Percentiles rank a stretch among this genome's conserved stretches.
Conservation (phyloP, 2,329 filamentous ascomycete genomes). For the Hymenoscyphus linearis region DNA sequence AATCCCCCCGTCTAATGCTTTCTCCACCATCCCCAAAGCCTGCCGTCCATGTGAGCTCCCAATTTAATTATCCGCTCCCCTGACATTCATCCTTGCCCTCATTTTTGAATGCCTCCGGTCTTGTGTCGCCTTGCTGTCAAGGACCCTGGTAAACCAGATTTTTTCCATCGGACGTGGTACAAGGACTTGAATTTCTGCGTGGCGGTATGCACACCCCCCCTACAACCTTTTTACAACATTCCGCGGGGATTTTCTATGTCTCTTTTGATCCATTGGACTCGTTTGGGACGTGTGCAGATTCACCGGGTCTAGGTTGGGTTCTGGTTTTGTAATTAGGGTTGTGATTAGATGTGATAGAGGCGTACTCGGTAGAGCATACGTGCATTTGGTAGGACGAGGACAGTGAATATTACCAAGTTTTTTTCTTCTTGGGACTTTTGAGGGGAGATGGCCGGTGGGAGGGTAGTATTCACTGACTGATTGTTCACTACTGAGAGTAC, state of each 20-base stretch:
- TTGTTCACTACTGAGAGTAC: too few species aligned
- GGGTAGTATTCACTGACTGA: not conserved
- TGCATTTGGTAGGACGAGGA: not conserved
- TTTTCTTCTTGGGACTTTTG: not conserved
- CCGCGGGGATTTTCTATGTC: too few species aligned
- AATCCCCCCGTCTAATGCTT: not conserved
- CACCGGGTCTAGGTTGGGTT: not conserved
- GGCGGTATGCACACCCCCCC: too few species aligned
- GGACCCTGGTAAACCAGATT: not conserved
- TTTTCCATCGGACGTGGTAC: not conserved
- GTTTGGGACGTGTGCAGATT: not conserved
- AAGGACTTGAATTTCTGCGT: not conserved
- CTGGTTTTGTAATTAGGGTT: not conserved
- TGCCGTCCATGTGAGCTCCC: not conserved
- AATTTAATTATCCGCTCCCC: not conserved
- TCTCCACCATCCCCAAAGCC: too few species aligned
- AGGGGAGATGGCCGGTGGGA: not conserved
- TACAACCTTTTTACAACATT: too few species aligned
- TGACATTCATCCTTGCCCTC: too few species aligned
- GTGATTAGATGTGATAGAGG: constrained; percentile 1
- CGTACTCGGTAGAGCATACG: not conserved
- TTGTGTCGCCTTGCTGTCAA: not conserved
- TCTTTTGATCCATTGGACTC: not conserved
- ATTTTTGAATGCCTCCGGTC: too few species aligned
- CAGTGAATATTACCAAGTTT: not conserved